Percentiles rank a stretch among this genome's conserved stretches.
Conservation (phyloP, 805 yeast species). For the Saccharomycopsis malanga region DNA sequence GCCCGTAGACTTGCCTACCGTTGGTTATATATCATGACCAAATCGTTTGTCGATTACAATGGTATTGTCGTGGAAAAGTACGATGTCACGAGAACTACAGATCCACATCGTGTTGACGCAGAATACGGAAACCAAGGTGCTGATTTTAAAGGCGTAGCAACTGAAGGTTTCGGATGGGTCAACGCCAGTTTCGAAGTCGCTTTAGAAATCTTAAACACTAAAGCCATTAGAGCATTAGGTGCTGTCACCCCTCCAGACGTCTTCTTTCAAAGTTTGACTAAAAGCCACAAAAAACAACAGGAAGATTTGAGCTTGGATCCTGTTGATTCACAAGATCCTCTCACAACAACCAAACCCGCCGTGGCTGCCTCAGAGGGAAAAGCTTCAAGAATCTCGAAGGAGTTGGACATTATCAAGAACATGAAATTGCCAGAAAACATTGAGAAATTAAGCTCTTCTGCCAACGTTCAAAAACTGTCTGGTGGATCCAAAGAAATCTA, state of each 20-base stretch:
- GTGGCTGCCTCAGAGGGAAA: too few relatives aligned
- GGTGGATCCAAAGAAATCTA: too few relatives aligned
- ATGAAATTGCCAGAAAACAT: too few relatives aligned
- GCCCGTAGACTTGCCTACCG: conserved; percentile 71
- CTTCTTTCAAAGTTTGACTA: conserved; percentile 36
- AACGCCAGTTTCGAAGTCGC: conserved; percentile 81
- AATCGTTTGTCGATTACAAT: conserved; percentile 83
- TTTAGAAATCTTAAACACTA: conserved; percentile 52
- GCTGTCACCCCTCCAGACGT: conserved; percentile 66
- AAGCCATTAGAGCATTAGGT: conserved; percentile 72
- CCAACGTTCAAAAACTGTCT: too few relatives aligned
- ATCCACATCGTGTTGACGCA: conserved; percentile 84
- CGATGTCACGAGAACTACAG: conserved; percentile 74
- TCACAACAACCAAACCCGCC: too few relatives aligned
- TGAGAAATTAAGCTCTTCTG: too few relatives aligned
- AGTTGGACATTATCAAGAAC: too few relatives aligned
- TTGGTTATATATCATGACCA: conserved; percentile 87
- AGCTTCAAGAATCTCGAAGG: too few relatives aligned
- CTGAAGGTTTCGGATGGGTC: conserved; percentile 98
- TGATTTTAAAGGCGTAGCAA: conserved; percentile 85
- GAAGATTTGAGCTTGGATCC: not conserved
- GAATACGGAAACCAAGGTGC: conserved; percentile 94
- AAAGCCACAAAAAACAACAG: not conserved
- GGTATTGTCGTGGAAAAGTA: conserved; percentile 96
- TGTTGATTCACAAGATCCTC: too few relatives aligned